Percentiles rank a stretch among this genome's conserved stretches.
phyloP scores from a whole-genome alignment of 2,329 filamentous ascomycete species.

The Aureobasidium pullulans region DNA sequence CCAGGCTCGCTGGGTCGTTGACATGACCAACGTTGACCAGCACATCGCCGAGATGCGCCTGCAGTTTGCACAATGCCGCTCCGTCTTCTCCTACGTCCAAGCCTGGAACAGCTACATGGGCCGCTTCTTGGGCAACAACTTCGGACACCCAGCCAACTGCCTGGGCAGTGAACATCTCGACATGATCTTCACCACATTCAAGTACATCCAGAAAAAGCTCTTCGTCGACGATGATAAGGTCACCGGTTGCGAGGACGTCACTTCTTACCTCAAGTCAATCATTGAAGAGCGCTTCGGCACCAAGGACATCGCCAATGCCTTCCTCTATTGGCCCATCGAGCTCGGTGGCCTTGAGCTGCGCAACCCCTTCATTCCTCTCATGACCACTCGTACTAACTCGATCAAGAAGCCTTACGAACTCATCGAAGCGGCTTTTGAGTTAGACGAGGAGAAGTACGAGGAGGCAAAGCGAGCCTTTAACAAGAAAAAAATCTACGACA shows the following conservation, averaged over 20 bases:
- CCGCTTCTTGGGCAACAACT: constrained; percentile 48
- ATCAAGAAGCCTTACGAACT: constrained; percentile 30
- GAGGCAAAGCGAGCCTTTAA: constrained; percentile 26
- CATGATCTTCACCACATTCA: constrained; percentile 44
- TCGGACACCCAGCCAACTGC: constrained; percentile 46
- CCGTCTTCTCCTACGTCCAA: constrained; percentile 52
- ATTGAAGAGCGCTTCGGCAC: constrained; percentile 48
- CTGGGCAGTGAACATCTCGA: constrained; percentile 47
- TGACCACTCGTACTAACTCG: constrained; percentile 39
- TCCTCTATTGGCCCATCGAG: constrained; percentile 47
- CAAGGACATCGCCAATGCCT: constrained; percentile 41
- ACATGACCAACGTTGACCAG: constrained; percentile 50
- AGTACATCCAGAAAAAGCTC: constrained; percentile 42
- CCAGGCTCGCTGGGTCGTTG: constrained; percentile 51
- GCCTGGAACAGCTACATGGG: constrained; percentile 48
- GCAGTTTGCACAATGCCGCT: constrained; percentile 50
- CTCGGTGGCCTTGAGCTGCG: constrained; percentile 44
- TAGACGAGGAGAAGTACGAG: constrained; percentile 31
- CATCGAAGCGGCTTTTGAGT: constrained; percentile 25
- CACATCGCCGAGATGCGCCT: constrained; percentile 53
- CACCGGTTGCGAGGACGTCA: constrained; percentile 20
- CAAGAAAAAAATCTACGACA: constrained; percentile 18
- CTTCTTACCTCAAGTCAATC: constrained; percentile 35
- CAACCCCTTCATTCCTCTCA: constrained; percentile 43
- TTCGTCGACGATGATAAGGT: constrained; percentile 28